Conservation (phyloP, 805 yeast species). For the Candida wancherniae region DNA sequence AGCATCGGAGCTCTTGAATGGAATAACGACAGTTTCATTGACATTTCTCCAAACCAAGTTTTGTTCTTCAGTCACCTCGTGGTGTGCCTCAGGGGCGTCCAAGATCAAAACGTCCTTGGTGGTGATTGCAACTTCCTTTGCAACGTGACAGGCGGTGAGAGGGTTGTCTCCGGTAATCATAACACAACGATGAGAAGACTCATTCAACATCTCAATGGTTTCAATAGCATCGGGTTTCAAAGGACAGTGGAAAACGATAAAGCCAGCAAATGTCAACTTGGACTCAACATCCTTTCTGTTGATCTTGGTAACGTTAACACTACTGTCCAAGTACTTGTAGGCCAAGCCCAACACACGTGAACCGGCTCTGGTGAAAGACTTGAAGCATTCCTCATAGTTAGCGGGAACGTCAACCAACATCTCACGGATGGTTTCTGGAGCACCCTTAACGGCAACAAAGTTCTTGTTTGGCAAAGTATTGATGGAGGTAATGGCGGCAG, state of each 20-base stretch:
- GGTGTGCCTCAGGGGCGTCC: constrained; percentile 76
- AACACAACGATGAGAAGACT: constrained; percentile 89
- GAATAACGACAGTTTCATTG: constrained; percentile 65
- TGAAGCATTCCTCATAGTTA: constrained; percentile 78
- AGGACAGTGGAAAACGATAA: constrained; percentile 96
- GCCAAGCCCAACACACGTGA: constrained; percentile 96
- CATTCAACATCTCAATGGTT: constrained; percentile 87
- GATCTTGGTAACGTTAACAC: constrained; percentile 48
- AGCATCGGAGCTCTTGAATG: constrained; percentile 56
- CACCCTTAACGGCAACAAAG: constrained; percentile 91
- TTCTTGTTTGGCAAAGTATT: constrained; percentile 42
- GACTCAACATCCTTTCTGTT: constrained; percentile 75
- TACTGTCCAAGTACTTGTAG: constrained; percentile 61
- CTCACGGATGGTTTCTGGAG: constrained; percentile 88
- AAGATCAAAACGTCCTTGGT: constrained; percentile 79
- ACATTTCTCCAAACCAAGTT: constrained; percentile 82
- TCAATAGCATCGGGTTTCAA: constrained; percentile 89
- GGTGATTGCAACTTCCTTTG: constrained; percentile 84
- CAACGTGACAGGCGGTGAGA: constrained; percentile 96
- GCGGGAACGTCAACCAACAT: constrained; percentile 71
- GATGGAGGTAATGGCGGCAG: constrained; percentile 72
- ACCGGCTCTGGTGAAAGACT: constrained; percentile 90
- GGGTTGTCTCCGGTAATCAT: constrained; percentile 99
- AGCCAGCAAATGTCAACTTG: constrained; percentile 77
- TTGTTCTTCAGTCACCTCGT: constrained; percentile 40